phyloP scores from a whole-genome alignment of 2,329 filamentous ascomycete genomes.

The Fusarium sp. region DNA sequence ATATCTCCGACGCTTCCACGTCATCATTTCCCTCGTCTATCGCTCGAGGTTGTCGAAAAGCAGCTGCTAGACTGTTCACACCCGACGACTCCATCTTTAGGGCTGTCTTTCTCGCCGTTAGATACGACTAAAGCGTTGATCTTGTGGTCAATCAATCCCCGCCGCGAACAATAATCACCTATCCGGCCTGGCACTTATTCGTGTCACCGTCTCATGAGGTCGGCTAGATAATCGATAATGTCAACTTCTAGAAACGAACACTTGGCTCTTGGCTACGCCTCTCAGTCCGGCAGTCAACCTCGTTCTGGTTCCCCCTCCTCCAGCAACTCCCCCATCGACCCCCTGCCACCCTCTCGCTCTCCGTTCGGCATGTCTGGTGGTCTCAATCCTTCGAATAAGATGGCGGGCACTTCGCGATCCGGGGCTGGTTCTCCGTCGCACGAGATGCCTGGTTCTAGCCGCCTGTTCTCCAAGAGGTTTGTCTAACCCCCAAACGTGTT shows the following conservation, averaged over 20 bases:
- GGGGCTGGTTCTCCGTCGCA: constrained; percentile 97
- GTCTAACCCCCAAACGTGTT: constrained; percentile 54
- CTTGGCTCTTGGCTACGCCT: constrained; percentile 86
- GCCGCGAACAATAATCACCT: constrained; percentile 49
- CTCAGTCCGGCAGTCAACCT: constrained; percentile 76
- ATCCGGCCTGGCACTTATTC: constrained; percentile 47
- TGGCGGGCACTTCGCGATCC: constrained; percentile 76
- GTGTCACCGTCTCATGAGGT: constrained; percentile 61
- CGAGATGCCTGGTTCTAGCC: constrained; percentile 79
- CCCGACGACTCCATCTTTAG: constrained; percentile 21
- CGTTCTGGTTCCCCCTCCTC: constrained; percentile 86
- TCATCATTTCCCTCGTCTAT: constrained; percentile 34
- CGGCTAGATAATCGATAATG: constrained; percentile 89
- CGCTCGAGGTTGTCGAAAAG: constrained; percentile 24
- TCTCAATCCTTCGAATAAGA: constrained; percentile 71
- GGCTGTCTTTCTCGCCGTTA: constrained; percentile 37
- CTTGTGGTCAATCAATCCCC: constrained; percentile 26
- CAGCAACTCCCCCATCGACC: constrained; percentile 85
- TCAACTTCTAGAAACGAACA: constrained; percentile 89
- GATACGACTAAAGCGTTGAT: constrained; percentile 42
- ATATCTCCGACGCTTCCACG: constrained; percentile 37
- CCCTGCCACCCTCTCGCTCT: constrained; percentile 76
- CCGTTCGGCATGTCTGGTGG: constrained; percentile 79
- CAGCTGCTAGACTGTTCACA: constrained; percentile 39
- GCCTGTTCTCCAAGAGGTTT: constrained; percentile 94